Base-by-base conservation (phyloP, 2,329 filamentous ascomycete genomes). In the Ophiostoma ulmi region DNA sequence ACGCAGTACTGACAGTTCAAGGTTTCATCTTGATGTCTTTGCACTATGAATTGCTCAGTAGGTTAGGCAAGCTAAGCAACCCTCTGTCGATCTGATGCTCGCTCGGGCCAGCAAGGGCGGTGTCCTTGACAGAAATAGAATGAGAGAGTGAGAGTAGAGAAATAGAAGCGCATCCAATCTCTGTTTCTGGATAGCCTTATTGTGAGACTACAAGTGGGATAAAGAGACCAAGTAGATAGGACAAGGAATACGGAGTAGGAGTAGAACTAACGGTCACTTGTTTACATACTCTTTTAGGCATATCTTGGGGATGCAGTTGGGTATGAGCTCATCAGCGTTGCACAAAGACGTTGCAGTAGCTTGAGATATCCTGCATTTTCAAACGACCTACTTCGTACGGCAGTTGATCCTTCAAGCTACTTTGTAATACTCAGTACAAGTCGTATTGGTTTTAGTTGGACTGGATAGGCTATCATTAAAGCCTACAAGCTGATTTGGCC, bases 271-370 rank as follows among this genome's bases (percentile, higher is more conserved):
- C 10, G 41, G 13, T 3, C 44, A 48, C 44, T 61, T 63, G 58
- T 63, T 63, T 63, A 35, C 58, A 63, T 63, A 63, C 58, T 63
- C 58, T 63, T 63, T 63, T 63, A n/a, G 58, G 58, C 26, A 48
- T 48, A n/a, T 20, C 3, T n/a, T 48, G 14, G 14, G 14, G 13
- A 44, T 3, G 22, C 5, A 26, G n/a, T 11, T 20, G 10, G 8
- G n/a, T 48, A 55, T 55, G 48, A n/a, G 48, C 48, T 55, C 52
- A 13, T 58, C n/a, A 26, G 52, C 52, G 52, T 58, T 58, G 52
- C 22, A 58, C 52, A 58, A 58, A 26, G n/a, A 58, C 52, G 52
- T 58, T 58, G 52, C 52, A 55, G 8, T 22, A 55, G 52, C 52
- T 22, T 5, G 11, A 13, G 10, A 39, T 13, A 48, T 48, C 17